Evolutionary conservation across 1,284 basidiomycete genomes (phyloP).

Genomic region (Puccinia coronata): DNA sequence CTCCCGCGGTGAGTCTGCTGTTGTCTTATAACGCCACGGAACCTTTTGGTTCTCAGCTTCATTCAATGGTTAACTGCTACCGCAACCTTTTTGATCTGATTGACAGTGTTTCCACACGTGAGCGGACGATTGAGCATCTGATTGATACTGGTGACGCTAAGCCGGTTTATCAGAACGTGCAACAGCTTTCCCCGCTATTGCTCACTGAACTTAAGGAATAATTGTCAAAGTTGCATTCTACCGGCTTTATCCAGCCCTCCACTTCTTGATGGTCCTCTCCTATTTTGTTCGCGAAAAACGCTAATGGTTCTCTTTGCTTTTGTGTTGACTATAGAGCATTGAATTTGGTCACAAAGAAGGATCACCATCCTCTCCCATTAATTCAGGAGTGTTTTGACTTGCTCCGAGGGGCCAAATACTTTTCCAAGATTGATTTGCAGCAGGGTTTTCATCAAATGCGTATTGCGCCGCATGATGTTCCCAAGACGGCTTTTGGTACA

Average conservation of each 20-base stretch:
- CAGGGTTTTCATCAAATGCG: slow-evolving; percentile 21
- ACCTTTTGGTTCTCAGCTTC: background rate
- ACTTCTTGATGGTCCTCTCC: background rate
- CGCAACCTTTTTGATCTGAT: too few species aligned
- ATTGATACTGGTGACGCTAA: background rate
- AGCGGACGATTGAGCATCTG: too few species aligned
- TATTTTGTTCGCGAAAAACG: background rate
- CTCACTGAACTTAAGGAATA: too few species aligned
- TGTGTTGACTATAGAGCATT: background rate
- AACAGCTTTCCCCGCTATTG: background rate
- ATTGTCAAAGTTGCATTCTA: background rate
- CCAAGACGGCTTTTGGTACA: too few species aligned
- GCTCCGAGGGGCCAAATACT: background rate
- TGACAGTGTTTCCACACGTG: too few species aligned
- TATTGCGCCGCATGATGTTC: background rate
- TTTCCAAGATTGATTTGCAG: background rate
- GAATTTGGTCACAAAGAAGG: background rate
- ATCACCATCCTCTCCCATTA: background rate
- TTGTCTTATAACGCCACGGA: background rate
- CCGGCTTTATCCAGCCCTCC: background rate
- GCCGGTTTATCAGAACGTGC: background rate
- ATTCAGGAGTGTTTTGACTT: too few species aligned
- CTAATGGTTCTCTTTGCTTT: background rate
- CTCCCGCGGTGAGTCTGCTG: background rate
- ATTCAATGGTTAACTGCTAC: background rate